These are phyloP conservation scores for Kitagawia praeruptora DNA, from an alignment of 129 eudicot genomes.

Conservation along the genomic window DNA sequence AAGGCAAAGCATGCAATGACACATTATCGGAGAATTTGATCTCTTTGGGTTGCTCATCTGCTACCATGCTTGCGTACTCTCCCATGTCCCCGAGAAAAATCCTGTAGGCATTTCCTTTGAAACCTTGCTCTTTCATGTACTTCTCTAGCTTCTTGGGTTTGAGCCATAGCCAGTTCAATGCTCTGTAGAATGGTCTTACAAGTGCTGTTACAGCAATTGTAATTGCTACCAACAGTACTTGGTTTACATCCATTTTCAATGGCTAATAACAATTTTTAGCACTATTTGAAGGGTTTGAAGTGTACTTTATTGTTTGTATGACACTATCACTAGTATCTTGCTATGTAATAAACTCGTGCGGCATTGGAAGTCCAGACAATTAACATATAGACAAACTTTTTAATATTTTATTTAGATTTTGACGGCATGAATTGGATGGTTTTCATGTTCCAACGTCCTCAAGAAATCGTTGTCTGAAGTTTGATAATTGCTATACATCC, in stretches of 20 bases:
- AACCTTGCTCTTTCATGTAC: conserved; percentile 7
- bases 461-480: not conserved
- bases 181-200: not conserved
- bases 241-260: not conserved
- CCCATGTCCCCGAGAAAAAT: not conserved
- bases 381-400: not conserved
- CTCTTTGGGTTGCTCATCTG: not conserved
- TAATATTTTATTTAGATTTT: no score
- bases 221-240: not conserved
- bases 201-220: not conserved
- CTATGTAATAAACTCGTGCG: not conserved
- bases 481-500: not conserved
- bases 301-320: no score
- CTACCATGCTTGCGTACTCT: not conserved
- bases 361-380: not conserved
- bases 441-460: not conserved
- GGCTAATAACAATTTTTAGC: not conserved
- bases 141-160: conserved; percentile 13
- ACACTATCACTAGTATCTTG: no score
- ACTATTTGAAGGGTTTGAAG: not conserved
- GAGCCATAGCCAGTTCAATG: not conserved
- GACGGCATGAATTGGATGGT: not conserved
- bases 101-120: conserved; percentile 5
- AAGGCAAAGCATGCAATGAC: not conserved
- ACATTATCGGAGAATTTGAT: not conserved